A percentile compares a stretch with the other conserved stretches of the same genome.
These are phyloP conservation scores for Ustilago shanxiensis DNA, from an alignment of 1,284 basidiomycete species.

Conservation along the genomic window DNA sequence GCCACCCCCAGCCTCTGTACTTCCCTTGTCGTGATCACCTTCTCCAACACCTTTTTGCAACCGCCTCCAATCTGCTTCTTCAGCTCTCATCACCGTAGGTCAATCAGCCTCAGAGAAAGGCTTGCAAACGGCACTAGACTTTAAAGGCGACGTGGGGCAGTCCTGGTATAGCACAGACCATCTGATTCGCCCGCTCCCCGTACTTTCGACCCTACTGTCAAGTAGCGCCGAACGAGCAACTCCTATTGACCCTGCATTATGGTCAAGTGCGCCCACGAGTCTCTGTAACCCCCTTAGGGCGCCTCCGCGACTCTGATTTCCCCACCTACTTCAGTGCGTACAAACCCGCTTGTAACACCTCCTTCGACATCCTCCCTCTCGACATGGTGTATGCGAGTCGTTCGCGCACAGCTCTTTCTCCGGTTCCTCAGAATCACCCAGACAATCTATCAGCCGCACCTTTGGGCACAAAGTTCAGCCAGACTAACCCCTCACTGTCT, in stretches of 20 bases:
- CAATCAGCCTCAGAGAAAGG: too few relatives aligned
- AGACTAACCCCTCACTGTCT: background rate
- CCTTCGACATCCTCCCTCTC: background rate
- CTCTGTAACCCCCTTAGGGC: constrained; percentile 6
- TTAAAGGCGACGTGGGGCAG: too few relatives aligned
- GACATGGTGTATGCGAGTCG: constrained; percentile 39
- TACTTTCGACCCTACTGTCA: background rate
- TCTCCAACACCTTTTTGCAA: background rate
- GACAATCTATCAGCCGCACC: background rate
- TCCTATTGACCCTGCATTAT: constrained; percentile 8
- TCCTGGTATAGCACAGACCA: background rate
- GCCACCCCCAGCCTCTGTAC: background rate
- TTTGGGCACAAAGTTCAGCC: background rate
- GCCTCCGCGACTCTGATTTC: background rate
- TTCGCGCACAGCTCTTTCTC: constrained; percentile 33
- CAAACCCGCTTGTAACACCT: background rate
- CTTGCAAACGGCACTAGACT: too few relatives aligned
- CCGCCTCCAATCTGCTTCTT: background rate
- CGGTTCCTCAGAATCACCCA: constrained; percentile 34
- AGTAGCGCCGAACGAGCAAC: background rate
- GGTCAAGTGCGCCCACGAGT: constrained; percentile 3
- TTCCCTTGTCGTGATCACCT: background rate
- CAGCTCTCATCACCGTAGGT: background rate
- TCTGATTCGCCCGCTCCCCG: background rate
- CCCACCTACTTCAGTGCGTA: background rate